Percentiles rank a stretch among this genome's conserved stretches.
Conservation (phyloP, 306 rosid species). For the Morella rubra region DNA sequence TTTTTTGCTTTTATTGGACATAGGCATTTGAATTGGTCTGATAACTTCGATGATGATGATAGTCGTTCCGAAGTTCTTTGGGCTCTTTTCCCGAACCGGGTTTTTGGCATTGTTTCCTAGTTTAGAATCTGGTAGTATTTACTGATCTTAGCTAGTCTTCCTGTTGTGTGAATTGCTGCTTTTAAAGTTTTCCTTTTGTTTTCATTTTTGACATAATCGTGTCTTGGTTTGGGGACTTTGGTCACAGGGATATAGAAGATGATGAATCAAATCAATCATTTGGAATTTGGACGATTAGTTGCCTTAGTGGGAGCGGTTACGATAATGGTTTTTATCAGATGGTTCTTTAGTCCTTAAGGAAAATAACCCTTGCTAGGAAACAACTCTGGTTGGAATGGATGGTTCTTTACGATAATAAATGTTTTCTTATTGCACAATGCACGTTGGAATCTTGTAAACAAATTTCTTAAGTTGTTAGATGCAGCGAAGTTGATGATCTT, state of each 20-base stretch:
- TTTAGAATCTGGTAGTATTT: background rate
- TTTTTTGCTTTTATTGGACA: background rate
- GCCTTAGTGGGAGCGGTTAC: background rate
- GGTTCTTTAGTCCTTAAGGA: background rate
- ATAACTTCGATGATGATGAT: conserved; percentile 7
- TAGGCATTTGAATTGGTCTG: background rate
- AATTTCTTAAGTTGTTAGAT: background rate
- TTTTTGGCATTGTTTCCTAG: conserved; percentile 14
- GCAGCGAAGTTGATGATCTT: background rate
- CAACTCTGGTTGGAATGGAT: background rate
- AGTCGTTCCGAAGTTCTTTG: background rate
- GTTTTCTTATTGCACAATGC: background rate
- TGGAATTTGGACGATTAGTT: conserved; percentile 2
- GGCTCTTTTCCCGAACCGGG: conserved; percentile 16
- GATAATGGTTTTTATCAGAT: background rate
- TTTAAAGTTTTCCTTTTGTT: background rate
- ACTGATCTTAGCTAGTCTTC: background rate
- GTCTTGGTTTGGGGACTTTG: conserved; percentile 2
- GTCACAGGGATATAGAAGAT: background rate
- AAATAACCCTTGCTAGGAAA: background rate
- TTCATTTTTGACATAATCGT: background rate
- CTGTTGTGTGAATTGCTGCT: background rate
- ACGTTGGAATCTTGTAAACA: background rate
- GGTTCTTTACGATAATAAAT: too few species aligned
- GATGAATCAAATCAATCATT: background rate